Base-by-base conservation (phyloP, 2,329 filamentous ascomycete genomes). In the Sphaerulina vaccinii region DNA sequence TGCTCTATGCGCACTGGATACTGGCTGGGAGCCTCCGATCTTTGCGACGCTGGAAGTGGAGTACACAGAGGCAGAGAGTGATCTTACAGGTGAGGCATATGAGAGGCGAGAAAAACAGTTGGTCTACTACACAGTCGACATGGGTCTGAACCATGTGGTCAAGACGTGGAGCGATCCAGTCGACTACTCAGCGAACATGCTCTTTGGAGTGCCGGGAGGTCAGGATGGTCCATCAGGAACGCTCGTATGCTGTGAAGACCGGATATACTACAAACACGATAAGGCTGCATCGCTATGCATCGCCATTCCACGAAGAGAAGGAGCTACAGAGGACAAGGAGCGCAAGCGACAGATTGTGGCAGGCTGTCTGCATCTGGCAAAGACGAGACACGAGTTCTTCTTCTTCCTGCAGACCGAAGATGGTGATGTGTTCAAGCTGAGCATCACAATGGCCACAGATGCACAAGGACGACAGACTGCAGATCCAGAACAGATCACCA, bases 381-480 rank as follows among this genome's bases (percentile, higher is more conserved):
- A 93, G 64, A 90, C 90, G 22, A 59, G 60, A 43, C 60, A 64
- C 36, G 90, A 91, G 1, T 99, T 99, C 74, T 99, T 99, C 76
- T 96, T 97, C 69, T 81, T 99, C 2, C 75, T 99, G 0, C 93
- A 99, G 69, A 90, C 88, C 0, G 93, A 99, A 52, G 95, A 99
- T 68, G 93, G 93, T n/a, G 95, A 99, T 70, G 77, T 99, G 5
- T 97, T 99, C 79, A 97, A 97, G 70, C 81, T 97, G 43, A 96
- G 87, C 0, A 84, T 99, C 54, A 90, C 96, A 58, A 92, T 96
- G 84, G 80, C 85, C 8, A 86, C 91, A 61, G 88, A 95, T 62
- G 82, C 86, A 1, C 82, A 87, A 40, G 89, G 87, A 10, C 85
- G 89, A 54, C 77, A 85, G 1, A 92, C 88, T 0, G 87, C 87